A percentile compares a stretch with the other conserved stretches of the same genome.
Evolutionary conservation across 305 asterid genomes (phyloP).

Genomic region (Fraxinus dipetala): DNA sequence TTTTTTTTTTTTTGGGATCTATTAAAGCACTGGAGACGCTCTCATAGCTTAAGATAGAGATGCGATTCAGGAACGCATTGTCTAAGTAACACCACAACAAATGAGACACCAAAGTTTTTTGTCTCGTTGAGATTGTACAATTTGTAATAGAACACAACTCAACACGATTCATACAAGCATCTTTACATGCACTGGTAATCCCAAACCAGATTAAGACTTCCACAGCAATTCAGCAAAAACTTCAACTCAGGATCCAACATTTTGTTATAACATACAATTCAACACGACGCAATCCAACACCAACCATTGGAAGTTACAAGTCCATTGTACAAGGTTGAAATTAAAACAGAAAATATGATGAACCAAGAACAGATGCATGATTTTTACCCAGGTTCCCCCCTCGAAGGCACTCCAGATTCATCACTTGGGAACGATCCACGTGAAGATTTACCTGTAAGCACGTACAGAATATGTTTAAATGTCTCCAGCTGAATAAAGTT

Average conservation of each 20-base stretch:
- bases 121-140: background rate
- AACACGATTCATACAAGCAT: background rate
- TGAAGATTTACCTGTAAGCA: slow-evolving; percentile 68
- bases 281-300: background rate
- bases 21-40: too few relatives aligned
- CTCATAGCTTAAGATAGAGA: too few relatives aligned
- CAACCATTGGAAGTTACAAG: background rate
- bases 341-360: slow-evolving; percentile 53
- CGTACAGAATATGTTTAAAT: slow-evolving; percentile 8
- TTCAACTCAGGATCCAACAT: background rate
- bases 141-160: background rate
- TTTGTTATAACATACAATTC: background rate
- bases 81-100: too few relatives aligned
- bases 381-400: slow-evolving; percentile 73
- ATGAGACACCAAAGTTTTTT: too few relatives aligned
- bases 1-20: too few relatives aligned
- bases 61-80: too few relatives aligned
- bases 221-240: background rate
- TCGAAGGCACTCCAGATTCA: slow-evolving; percentile 88
- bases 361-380: slow-evolving; percentile 72
- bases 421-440: slow-evolving; percentile 85
- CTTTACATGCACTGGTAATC: background rate
- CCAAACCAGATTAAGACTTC: background rate
- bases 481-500: background rate
- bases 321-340: background rate